Evolutionary conservation across 768 basidiomycete species (phyloP), one percentile per base, ranked within the genome.

Genomic region (Russula sp.): DNA sequence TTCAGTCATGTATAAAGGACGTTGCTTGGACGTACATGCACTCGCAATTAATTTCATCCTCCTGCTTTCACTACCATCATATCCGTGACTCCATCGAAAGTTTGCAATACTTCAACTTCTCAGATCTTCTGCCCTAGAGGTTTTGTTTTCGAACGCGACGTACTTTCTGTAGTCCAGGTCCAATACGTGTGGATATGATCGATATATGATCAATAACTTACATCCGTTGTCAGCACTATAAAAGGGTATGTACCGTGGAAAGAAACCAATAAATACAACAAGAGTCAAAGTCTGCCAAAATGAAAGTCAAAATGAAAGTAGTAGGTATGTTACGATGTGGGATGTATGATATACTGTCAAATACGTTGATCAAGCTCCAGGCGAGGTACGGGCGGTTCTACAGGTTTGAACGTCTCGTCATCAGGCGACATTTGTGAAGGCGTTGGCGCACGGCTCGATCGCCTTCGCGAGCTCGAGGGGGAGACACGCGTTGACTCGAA

Each of bases 331-430:
- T 29, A 41, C 16, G 25, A 29, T 7, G n/a, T 29, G 29, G 18
- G 29, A 14, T 25, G 20, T 53, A 53, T 66, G 70, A 76, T 65
- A 66, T 66, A 20, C 58, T 49, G 45, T 66, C 47, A 45, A 63
- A 72, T 42, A 65, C 54, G 42, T 10, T 22, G 54, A 45, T 34
- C 61, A 13, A 52, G 70, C 67, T 18, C 45, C 6, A 39, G 45
- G n/a, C 35, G 43, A 25, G 74, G 74, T 72, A 79, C 79, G 25
- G 25, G 25, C 43, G 85, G 66, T 29, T 71, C 70, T 1, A 86
- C 79, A 41, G 85, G 79, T 73, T 88, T 87, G 68, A 86, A 87
- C 79, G 51, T 74, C 69, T 66, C 75, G 75, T 54, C 72, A 66
- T 52, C 74, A 68, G 36, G 75, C 70, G 38, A 76, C 72, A 46